A percentile compares a stretch with the other conserved stretches of the same genome.
phyloP scores from a whole-genome alignment of 495 filamentous ascomycete species.

The Tuber borchii region DNA sequence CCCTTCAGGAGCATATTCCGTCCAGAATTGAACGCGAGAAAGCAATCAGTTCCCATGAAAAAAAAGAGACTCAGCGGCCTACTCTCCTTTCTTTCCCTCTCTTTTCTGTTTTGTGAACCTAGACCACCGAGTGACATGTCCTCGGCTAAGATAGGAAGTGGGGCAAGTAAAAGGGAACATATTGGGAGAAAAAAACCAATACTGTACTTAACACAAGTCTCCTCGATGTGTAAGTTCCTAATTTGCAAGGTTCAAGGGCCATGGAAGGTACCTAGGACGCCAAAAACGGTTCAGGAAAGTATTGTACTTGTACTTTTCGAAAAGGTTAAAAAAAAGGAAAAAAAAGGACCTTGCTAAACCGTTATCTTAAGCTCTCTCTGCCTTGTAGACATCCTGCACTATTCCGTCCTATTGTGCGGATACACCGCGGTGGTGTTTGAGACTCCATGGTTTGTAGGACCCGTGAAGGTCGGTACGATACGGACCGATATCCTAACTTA shows the following conservation, averaged over 20 bases:
- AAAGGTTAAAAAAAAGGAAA: not conserved
- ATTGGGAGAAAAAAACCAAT: not conserved
- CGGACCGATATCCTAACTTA: not conserved
- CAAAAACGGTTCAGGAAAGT: not conserved
- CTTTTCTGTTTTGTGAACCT: not conserved
- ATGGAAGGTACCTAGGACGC: not conserved
- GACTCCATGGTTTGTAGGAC: not conserved
- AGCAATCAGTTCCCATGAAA: not conserved
- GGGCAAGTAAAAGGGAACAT: not conserved
- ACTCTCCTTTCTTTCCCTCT: not conserved
- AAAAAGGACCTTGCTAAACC: not conserved
- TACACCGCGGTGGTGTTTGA: not conserved
- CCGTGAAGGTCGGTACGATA: not conserved
- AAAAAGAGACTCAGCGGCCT: not conserved
- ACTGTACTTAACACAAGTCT: not conserved
- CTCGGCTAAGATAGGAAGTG: not conserved
- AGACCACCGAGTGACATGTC: not conserved
- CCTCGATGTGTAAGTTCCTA: not conserved
- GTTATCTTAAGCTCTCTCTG: not conserved
- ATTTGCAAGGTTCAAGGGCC: not conserved
- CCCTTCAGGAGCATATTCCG: not conserved
- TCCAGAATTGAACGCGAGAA: not conserved
- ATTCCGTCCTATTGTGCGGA: not conserved
- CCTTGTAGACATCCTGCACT: not conserved
- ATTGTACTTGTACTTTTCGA: not conserved